phyloP scores from a whole-genome alignment of 2,329 filamentous ascomycete species.

The Aspergillus sojae region DNA sequence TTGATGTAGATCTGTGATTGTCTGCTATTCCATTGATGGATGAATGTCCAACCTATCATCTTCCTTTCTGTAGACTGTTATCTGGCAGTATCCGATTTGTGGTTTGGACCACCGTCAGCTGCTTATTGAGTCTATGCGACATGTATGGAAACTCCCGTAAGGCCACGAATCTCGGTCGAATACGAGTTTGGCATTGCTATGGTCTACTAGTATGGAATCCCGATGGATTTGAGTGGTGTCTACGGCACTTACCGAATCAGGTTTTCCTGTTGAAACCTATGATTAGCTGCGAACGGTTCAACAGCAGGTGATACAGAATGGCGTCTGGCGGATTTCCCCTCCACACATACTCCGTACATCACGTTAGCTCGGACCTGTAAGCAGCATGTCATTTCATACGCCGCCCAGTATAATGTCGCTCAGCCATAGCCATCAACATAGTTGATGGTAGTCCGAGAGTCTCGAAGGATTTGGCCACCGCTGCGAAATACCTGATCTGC shows the following conservation, averaged over 20 bases:
- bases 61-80: not conserved
- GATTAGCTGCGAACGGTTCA: not conserved
- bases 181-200: not conserved
- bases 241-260: not conserved
- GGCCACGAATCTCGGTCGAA: not conserved
- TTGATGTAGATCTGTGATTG: not conserved
- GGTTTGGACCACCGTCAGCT: not conserved
- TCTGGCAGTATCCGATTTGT: not conserved
- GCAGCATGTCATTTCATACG: not conserved
- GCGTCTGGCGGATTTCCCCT: not conserved
- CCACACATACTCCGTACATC: not conserved
- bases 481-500: not conserved
- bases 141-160: not conserved
- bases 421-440: not conserved
- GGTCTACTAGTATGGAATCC: not conserved
- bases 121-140: not conserved
- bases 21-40: not conserved
- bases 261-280: not conserved
- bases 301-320: not conserved
- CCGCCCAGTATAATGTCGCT: not conserved
- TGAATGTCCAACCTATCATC: not conserved
- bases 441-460: not conserved
- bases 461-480: not conserved
- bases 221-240: too few species aligned
- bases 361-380: not conserved